Percentiles rank a stretch among this genome's conserved stretches.
phyloP scores from a whole-genome alignment of 805 yeast genomes.

The Pichia sporocuriosa region DNA sequence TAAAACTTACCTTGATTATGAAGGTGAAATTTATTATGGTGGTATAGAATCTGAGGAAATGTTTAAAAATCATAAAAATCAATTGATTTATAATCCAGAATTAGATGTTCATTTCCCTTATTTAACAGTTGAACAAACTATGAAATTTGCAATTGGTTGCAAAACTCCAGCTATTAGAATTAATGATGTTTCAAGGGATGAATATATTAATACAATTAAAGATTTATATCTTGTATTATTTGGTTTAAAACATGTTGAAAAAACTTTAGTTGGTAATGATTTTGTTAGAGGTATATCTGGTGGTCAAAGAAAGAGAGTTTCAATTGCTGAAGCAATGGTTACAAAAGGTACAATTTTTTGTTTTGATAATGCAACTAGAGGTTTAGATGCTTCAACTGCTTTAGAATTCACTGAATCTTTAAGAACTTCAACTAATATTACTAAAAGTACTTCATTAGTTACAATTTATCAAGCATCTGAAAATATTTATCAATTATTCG shows the following conservation, averaged over 20 bases:
- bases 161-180: constrained; percentile 46
- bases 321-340: constrained; percentile 58
- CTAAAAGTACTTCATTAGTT: constrained; percentile 5
- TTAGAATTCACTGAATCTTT: constrained; percentile 56
- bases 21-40: constrained; percentile 40
- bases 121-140: constrained; percentile 47
- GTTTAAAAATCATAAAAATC: constrained; percentile 38
- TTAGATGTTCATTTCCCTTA: constrained; percentile 50
- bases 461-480: constrained; percentile 41
- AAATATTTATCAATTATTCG: constrained; percentile 54
- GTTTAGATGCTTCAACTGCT: constrained; percentile 23
- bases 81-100: constrained; percentile 49
- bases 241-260: constrained; percentile 53
- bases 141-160: constrained; percentile 47
- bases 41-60: constrained; percentile 42
- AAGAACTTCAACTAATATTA: constrained; percentile 49
- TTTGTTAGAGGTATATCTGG: constrained; percentile 66
- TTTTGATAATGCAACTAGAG: constrained; percentile 68
- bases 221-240: constrained; percentile 46
- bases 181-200: constrained; percentile 34
- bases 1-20: constrained; percentile 30
- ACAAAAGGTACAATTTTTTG: constrained; percentile 49
- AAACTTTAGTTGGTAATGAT: constrained; percentile 62
- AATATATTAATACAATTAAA: constrained; percentile 37
- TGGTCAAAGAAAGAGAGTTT: constrained; percentile 67